Percentiles rank a stretch among this genome's conserved stretches.
These are phyloP conservation scores for Stylosanthes scabra DNA, from an alignment of 331 rosid genomes.

Conservation along the genomic window DNA sequence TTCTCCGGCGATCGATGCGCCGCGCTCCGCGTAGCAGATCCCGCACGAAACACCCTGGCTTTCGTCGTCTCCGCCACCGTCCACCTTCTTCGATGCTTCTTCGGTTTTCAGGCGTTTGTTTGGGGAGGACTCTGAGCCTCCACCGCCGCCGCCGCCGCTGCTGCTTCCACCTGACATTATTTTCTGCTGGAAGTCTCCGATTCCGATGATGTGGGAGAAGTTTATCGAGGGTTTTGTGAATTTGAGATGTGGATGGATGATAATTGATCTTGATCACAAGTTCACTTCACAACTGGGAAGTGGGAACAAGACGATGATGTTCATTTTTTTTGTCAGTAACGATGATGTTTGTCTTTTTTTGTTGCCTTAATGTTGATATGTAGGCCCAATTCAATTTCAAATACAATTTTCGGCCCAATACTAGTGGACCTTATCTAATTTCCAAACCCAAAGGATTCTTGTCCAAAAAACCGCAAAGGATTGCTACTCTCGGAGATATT, in stretches of 20 bases:
- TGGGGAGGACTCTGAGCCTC: constrained; percentile 40
- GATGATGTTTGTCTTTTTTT: neutral
- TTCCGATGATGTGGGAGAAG: neutral
- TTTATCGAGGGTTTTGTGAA: neutral
- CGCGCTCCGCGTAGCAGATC: constrained; percentile 66
- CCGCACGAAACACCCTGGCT: constrained; percentile 48
- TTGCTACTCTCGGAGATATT: no score
- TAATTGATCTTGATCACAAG: neutral
- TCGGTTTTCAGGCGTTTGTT: constrained; percentile 54
- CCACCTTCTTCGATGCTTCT: neutral
- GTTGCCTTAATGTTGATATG: neutral
- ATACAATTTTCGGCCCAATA: neutral
- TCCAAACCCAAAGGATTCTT: neutral
- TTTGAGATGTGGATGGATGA: neutral
- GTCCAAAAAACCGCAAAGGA: no score
- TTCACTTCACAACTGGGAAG: no score
- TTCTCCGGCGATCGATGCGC: constrained; percentile 56
- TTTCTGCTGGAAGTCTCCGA: neutral
- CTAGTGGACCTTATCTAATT: neutral
- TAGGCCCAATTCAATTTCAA: neutral
- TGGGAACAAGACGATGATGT: neutral
- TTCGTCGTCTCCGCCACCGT: neutral
- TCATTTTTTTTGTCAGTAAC: no score
- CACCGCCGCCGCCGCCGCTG: no score
- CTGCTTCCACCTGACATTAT: constrained; percentile 30